These are phyloP conservation scores for Candida parachauliodes DNA, from an alignment of 805 yeast species.

Conservation along the genomic window DNA sequence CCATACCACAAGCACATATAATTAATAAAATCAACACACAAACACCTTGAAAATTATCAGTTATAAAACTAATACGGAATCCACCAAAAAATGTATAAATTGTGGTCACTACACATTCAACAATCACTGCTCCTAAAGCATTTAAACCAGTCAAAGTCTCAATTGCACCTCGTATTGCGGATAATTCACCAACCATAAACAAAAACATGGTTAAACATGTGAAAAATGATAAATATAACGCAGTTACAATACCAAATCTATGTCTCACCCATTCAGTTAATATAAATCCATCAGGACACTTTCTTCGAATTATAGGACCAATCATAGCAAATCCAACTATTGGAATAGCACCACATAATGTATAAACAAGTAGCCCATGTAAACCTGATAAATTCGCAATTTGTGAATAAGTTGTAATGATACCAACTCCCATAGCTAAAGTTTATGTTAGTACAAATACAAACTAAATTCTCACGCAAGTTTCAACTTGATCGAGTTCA, in stretches of 20 bases:
- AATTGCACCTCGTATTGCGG: slow-evolving; percentile 75
- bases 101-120: slow-evolving; percentile 83
- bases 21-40: slow-evolving; percentile 64
- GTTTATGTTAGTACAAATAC: slow-evolving; percentile 7
- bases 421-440: slow-evolving; percentile 83
- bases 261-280: slow-evolving; percentile 92
- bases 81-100: slow-evolving; percentile 89
- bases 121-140: slow-evolving; percentile 77
- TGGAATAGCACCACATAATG: slow-evolving; percentile 77
- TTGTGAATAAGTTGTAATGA: slow-evolving; percentile 79
- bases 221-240: slow-evolving; percentile 72
- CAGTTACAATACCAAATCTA: slow-evolving; percentile 70
- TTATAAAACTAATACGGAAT: slow-evolving; percentile 79
- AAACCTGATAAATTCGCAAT: slow-evolving; percentile 83
- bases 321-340: slow-evolving; percentile 76
- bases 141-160: slow-evolving; percentile 73
- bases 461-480: slow-evolving; percentile 42
- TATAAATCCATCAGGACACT: slow-evolving; percentile 87
- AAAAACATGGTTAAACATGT: slow-evolving; percentile 82
- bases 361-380: slow-evolving; percentile 82
- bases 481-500: slow-evolving; percentile 42
- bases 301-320: slow-evolving; percentile 75
- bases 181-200: slow-evolving; percentile 82
- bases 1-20: slow-evolving; percentile 76
- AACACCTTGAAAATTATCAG: slow-evolving; percentile 82